These are phyloP conservation scores for Dactylellina drechsleri DNA, from an alignment of 2,329 filamentous ascomycete genomes.

Conservation along the genomic window DNA sequence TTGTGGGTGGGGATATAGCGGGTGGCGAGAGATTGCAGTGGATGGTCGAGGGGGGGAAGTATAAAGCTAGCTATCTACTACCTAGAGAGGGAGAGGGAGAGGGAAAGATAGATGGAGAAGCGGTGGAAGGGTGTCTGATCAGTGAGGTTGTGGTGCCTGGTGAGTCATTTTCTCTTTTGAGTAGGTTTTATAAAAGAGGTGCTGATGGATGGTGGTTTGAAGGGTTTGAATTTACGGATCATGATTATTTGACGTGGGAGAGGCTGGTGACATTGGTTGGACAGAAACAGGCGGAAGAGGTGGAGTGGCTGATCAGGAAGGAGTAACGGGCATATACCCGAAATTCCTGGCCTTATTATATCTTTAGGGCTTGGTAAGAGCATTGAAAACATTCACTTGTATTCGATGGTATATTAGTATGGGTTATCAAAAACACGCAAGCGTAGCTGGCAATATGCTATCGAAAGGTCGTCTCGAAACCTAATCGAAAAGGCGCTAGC, in stretches of 20 bases:
- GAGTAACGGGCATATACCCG: no score
- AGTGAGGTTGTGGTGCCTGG: constrained; percentile 24
- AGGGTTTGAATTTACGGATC: constrained; percentile 74
- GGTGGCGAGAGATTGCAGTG: constrained; percentile 72
- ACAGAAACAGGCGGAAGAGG: constrained; percentile 64
- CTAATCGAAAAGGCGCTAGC: no score
- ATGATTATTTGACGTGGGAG: constrained; percentile 71
- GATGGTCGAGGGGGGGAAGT: constrained; percentile 75
- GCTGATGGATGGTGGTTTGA: constrained; percentile 58
- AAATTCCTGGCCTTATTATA: no score
- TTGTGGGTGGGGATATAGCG: constrained; percentile 70
- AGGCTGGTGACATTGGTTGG: constrained; percentile 68
- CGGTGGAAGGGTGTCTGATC: constrained; percentile 65
- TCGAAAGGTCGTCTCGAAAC: no score
- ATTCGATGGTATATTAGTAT: no score
- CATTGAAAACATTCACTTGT: no score
- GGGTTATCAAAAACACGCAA: not conserved
- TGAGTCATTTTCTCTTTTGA: constrained; percentile 12
- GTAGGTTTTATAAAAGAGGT: not conserved
- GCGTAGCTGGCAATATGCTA: no score
- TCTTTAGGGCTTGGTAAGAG: not conserved
- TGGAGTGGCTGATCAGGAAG: constrained; percentile 59
- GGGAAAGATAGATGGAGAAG: constrained; percentile 58
- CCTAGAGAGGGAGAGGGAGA: not conserved
- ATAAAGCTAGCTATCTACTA: constrained; percentile 68